Conservation (phyloP, 805 yeast species). For the Candida patagonica region DNA sequence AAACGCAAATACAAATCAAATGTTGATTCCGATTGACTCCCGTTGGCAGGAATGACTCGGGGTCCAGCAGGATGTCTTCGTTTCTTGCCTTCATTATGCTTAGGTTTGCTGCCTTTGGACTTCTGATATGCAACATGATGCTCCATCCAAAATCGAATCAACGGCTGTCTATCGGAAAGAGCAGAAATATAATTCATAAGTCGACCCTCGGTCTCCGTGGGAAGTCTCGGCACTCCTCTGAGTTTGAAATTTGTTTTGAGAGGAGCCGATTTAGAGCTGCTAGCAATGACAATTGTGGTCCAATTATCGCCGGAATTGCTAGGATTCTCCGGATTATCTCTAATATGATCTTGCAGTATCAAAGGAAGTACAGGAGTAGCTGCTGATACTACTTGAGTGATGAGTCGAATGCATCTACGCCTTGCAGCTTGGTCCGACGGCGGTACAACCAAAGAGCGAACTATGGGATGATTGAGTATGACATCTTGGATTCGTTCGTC, state of each 20-base stretch:
- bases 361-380: constrained; percentile 21
- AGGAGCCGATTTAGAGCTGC: neutral
- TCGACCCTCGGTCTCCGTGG: constrained; percentile 15
- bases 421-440: constrained; percentile 23
- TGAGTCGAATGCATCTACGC: constrained; percentile 16
- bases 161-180: constrained; percentile 18
- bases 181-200: constrained; percentile 14
- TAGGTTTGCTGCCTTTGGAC: neutral
- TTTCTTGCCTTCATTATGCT: neutral
- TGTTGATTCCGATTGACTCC: neutral
- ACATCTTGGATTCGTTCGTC: constrained; percentile 24
- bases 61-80: neutral
- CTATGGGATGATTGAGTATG: constrained; percentile 21
- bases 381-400: constrained; percentile 17
- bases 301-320: neutral
- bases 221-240: constrained; percentile 9
- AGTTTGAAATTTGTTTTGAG: neutral
- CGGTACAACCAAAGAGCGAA: constrained; percentile 21
- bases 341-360: constrained; percentile 17
- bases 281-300: constrained; percentile 2
- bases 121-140: constrained; percentile 16
- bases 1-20: constrained; percentile 14
- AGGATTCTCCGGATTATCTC: constrained; percentile 4
- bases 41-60: neutral
- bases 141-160: constrained; percentile 19